Evolutionary conservation across 2,329 filamentous ascomycete genomes (phyloP).

Genomic region (Claviceps arundinis): DNA sequence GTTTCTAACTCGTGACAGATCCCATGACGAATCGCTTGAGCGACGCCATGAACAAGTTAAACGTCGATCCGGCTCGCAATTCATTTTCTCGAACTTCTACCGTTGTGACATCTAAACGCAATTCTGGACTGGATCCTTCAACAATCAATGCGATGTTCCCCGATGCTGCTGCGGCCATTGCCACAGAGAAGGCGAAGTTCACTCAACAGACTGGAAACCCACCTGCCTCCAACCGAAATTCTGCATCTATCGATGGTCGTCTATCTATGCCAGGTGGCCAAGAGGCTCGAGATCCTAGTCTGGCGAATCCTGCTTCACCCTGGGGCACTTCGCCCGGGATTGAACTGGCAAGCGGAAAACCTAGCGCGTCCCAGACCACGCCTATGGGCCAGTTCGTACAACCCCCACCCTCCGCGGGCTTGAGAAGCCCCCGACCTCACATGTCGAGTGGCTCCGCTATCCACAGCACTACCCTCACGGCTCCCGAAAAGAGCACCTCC

Average conservation of each 20-base stretch:
- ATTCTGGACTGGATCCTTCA: constrained; percentile 83
- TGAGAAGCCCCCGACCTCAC: constrained; percentile 69
- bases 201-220: constrained; percentile 87
- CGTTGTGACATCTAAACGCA: constrained; percentile 65
- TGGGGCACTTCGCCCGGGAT: constrained; percentile 51
- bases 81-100: constrained; percentile 71
- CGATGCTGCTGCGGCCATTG: constrained; percentile 94
- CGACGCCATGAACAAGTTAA: constrained; percentile 93
- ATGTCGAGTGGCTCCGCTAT: constrained; percentile 56
- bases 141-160: constrained; percentile 99
- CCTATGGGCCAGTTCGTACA: constrained; percentile 95
- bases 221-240: constrained; percentile 87
- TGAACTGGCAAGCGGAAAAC: constrained; percentile 50
- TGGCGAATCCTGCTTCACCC: constrained; percentile 43
- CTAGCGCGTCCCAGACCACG: constrained; percentile 55
- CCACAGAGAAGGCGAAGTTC: constrained; percentile 94
- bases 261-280: constrained; percentile 53
- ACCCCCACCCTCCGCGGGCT: constrained; percentile 55
- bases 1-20: constrained; percentile 40
- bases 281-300: constrained; percentile 18
- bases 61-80: constrained; percentile 73
- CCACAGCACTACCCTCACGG: constrained; percentile 70
- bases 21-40: constrained; percentile 92
- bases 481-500: constrained; percentile 48
- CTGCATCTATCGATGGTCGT: constrained; percentile 63